phyloP scores from a whole-genome alignment of 495 filamentous ascomycete genomes.

The Niebla homalea region DNA sequence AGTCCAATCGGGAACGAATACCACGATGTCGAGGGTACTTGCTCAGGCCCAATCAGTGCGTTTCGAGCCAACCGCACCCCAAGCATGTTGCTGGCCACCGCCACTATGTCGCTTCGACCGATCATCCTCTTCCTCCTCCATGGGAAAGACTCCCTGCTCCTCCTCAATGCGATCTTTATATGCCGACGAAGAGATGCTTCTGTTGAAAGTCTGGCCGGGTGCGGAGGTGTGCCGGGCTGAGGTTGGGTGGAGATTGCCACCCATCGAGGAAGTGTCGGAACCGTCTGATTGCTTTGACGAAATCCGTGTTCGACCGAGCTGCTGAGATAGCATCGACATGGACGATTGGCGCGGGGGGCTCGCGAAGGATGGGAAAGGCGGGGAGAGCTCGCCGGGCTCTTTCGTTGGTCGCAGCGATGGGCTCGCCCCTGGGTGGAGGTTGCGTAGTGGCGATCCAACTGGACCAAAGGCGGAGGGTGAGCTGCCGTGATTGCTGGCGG shows the following conservation, averaged over 20 bases:
- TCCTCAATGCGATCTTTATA: conserved; percentile 58
- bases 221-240: conserved; percentile 26
- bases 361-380: conserved; percentile 49
- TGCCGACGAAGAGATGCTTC: conserved; percentile 33
- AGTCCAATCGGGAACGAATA: too few relatives aligned
- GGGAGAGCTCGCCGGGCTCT: conserved; percentile 41
- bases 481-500: conserved; percentile 19
- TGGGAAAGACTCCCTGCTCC: conserved; percentile 68
- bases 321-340: conserved; percentile 58
- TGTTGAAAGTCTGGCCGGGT: conserved; percentile 27
- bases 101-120: conserved; percentile 19
- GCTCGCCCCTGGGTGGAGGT: conserved; percentile 49
- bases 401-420: conserved; percentile 51
- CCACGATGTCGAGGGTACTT: too few relatives aligned
- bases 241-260: conserved; percentile 32
- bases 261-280: conserved; percentile 1
- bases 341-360: conserved; percentile 53
- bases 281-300: conserved; percentile 14
- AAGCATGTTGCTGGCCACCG: neutral
- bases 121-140: conserved; percentile 60
- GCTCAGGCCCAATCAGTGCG: neutral
- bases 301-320: conserved; percentile 45
- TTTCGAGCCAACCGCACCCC: conserved; percentile 6
- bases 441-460: conserved; percentile 86
- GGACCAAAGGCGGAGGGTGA: conserved; percentile 55